These are phyloP conservation scores for Penicillium sumatraense DNA, from an alignment of 2,329 filamentous ascomycete species.

Conservation along the genomic window DNA sequence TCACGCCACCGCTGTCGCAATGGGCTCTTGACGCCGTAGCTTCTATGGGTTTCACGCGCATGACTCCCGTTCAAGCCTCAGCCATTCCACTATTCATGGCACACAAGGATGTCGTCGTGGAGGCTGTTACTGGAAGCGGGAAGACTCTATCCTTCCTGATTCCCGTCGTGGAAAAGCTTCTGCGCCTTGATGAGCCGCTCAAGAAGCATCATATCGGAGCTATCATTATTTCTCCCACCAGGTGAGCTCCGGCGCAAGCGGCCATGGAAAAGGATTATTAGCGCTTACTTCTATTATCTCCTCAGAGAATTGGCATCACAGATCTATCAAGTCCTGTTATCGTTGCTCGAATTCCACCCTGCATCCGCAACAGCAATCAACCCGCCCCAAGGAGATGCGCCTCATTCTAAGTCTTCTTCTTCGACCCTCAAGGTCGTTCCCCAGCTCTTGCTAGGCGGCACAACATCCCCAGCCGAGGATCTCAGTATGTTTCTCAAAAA, in stretches of 20 bases:
- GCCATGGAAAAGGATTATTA: not conserved
- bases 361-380: slow-evolving; percentile 65
- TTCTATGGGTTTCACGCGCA: slow-evolving; percentile 82
- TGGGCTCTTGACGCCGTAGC: slow-evolving; percentile 86
- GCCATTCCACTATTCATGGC: slow-evolving; percentile 85
- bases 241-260: slow-evolving; percentile 36
- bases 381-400: slow-evolving; percentile 48
- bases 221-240: slow-evolving; percentile 89
- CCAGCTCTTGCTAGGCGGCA: slow-evolving; percentile 85
- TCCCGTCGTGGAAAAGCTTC: slow-evolving; percentile 78
- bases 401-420: slow-evolving; percentile 45
- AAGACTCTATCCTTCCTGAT: slow-evolving; percentile 89
- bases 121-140: slow-evolving; percentile 88
- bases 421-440: slow-evolving; percentile 70
- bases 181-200: slow-evolving; percentile 78
- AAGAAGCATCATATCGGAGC: slow-evolving; percentile 89
- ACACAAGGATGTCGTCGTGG: slow-evolving; percentile 91
- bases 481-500: slow-evolving; percentile 80
- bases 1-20: slow-evolving; percentile 72
- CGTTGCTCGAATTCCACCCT: slow-evolving; percentile 79
- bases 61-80: slow-evolving; percentile 94
- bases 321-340: slow-evolving; percentile 79
- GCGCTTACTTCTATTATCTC: not conserved
- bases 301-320: slow-evolving; percentile 83
- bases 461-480: slow-evolving; percentile 81